A percentile compares a stretch with the other conserved stretches of the same genome.
phyloP scores from a whole-genome alignment of 139 green algal genomes.

The Closterium sp. region DNA sequence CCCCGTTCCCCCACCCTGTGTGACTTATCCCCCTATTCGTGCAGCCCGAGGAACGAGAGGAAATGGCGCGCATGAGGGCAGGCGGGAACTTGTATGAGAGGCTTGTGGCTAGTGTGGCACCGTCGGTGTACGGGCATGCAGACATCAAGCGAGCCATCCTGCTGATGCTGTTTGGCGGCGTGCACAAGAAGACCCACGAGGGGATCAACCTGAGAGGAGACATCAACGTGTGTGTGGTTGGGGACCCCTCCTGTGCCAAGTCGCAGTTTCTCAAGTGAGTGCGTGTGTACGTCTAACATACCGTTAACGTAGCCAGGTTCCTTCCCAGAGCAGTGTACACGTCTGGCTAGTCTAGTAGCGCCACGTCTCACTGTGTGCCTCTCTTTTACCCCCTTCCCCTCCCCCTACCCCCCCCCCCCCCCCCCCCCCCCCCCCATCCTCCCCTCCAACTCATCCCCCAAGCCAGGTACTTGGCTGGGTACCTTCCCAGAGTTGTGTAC shows the following conservation, averaged over 20 bases:
- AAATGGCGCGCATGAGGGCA: conserved; percentile 33
- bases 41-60: neutral
- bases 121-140: conserved; percentile 86
- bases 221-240: conserved; percentile 98
- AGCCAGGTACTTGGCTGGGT: too few relatives aligned
- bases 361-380: too few relatives aligned
- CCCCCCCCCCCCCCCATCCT: too few relatives aligned
- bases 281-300: too few relatives aligned
- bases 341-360: too few relatives aligned
- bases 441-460: too few relatives aligned
- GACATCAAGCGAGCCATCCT: conserved; percentile 96
- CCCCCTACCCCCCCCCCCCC: too few relatives aligned
- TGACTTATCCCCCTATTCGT: too few relatives aligned
- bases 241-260: conserved; percentile 97
- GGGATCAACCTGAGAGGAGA: conserved; percentile 79
- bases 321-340: too few relatives aligned
- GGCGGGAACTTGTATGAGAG: conserved; percentile 28
- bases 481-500: too few relatives aligned
- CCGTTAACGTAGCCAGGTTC: too few relatives aligned
- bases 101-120: conserved; percentile 75
- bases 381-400: too few relatives aligned
- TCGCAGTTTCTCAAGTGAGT: conserved; percentile 95
- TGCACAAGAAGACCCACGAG: conserved; percentile 81
- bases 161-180: conserved; percentile 93
- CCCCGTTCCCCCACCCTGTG: neutral